These are phyloP conservation scores for Cardiospermum halicacabum DNA, from an alignment of 345 rosid genomes.

Conservation along the genomic window DNA sequence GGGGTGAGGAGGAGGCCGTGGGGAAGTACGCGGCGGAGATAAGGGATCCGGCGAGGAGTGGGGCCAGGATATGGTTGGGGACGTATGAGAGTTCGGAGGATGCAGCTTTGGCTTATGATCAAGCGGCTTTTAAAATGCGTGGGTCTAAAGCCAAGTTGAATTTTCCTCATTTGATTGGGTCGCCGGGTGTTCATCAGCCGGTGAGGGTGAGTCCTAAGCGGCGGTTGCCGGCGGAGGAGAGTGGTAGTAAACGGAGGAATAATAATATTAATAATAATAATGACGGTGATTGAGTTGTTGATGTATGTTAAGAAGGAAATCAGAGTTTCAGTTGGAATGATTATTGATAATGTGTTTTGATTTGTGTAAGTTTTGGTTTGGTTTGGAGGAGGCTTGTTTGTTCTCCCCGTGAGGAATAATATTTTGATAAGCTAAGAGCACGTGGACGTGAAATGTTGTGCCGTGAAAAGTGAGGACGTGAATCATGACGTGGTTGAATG, in stretches of 20 bases:
- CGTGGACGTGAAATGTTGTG: no score
- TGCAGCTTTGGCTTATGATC: slow-evolving; percentile 26
- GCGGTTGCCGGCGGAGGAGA: not conserved
- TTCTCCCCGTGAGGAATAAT: not conserved
- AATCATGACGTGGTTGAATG: no score
- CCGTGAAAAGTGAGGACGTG: no score
- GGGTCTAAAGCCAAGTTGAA: slow-evolving; percentile 6
- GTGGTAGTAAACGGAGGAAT: no score
- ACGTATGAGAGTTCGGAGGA: slow-evolving; percentile 58
- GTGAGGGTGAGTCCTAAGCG: slow-evolving; percentile 15
- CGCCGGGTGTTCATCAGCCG: slow-evolving; percentile 4
- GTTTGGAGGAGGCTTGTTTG: not conserved
- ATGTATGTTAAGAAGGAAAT: not conserved
- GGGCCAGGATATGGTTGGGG: slow-evolving; percentile 67
- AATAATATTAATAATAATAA: no score
- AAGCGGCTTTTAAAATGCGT: slow-evolving; percentile 8
- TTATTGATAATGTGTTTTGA: not conserved
- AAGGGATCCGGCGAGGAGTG: slow-evolving; percentile 55
- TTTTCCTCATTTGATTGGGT: slow-evolving; percentile 10
- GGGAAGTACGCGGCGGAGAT: slow-evolving; percentile 69
- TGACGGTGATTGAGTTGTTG: not conserved
- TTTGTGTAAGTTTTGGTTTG: not conserved
- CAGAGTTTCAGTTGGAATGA: not conserved
- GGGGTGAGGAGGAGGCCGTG: slow-evolving; percentile 46
- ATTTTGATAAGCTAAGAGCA: no score